These are phyloP conservation scores for Eucalyptus fibrosa DNA, from an alignment of 345 rosid species.

Conservation along the genomic window DNA sequence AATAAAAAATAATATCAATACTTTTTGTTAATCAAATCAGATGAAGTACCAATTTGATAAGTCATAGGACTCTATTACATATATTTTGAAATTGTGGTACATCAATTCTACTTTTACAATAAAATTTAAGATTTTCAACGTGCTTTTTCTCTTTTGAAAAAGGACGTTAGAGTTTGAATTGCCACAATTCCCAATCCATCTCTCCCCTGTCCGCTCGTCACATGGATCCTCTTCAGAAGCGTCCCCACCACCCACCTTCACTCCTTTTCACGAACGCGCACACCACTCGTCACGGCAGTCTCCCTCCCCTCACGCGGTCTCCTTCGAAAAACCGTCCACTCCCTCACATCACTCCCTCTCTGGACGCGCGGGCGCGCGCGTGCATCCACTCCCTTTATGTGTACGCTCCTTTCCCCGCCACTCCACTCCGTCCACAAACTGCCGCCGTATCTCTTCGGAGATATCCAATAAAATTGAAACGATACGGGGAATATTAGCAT, in stretches of 20 bases:
- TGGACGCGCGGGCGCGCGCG: background rate
- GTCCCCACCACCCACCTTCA: background rate
- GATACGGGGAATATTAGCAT: no score
- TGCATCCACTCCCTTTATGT: background rate
- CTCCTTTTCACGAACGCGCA: background rate
- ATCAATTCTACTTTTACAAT: no score
- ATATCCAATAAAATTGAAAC: no score
- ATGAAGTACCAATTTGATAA: no score
- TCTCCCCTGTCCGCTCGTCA: background rate
- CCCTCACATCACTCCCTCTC: no score
- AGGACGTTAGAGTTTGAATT: background rate
- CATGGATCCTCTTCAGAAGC: background rate
- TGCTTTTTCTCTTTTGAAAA: no score
- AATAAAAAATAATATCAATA: no score
- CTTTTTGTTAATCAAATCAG: accelerated
- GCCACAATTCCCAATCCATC: background rate
- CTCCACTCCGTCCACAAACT: background rate
- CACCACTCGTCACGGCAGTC: background rate
- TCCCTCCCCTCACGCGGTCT: background rate
- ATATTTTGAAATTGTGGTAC: no score
- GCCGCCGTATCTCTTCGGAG: background rate
- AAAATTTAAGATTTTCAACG: no score
- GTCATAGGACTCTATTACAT: accelerated
- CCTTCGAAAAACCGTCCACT: background rate
- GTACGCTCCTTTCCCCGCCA: background rate